Conservation (phyloP, 73 alveolate species). For the Tetrahymena thermophila region DNA sequence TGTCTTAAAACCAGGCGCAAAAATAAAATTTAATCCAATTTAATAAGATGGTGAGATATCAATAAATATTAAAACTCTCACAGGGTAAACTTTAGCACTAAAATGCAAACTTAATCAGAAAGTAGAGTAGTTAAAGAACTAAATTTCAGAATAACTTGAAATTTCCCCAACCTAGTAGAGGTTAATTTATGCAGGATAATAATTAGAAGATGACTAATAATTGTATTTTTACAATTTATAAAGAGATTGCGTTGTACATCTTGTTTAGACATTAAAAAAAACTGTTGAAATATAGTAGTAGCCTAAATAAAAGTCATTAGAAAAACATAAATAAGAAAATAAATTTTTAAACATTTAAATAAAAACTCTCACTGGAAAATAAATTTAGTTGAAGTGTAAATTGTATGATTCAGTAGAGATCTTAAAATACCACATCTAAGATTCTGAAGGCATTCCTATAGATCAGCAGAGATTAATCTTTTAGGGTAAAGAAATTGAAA, state of each 20-base stretch:
- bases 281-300: not conserved
- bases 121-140: not conserved
- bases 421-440: not conserved
- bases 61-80: not conserved
- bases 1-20: not conserved
- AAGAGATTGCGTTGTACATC: not conserved
- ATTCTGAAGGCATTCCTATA: not conserved
- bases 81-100: not conserved
- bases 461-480: not conserved
- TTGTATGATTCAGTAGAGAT: not conserved
- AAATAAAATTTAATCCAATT: not conserved
- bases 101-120: not conserved
- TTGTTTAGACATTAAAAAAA: not conserved
- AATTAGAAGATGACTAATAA: not conserved
- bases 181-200: not conserved
- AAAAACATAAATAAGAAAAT: not conserved
- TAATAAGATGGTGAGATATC: not conserved
- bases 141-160: not conserved
- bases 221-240: not conserved
- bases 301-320: not conserved
- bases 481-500: not conserved
- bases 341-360: not conserved
- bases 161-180: not conserved
- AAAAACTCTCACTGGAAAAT: not conserved
- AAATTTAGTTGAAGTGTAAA: not conserved